Conservation (phyloP, 1,139 yeast species). For the Yamadazyma membranifaciens region DNA sequence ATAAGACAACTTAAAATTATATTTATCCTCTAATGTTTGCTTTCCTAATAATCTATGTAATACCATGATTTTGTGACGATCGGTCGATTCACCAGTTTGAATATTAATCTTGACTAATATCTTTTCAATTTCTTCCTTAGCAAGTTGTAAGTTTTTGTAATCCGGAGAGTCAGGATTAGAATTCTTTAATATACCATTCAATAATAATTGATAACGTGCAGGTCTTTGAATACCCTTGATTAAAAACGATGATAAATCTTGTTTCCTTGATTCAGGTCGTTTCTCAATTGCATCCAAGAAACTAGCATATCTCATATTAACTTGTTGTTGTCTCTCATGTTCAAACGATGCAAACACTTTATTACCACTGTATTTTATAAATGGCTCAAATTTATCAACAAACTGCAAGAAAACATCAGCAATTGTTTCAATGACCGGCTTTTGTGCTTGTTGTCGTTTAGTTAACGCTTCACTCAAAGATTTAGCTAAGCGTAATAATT, state of each 20-base stretch:
- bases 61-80: conserved; percentile 85
- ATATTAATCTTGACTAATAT: conserved; percentile 78
- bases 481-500: conserved; percentile 79
- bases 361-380: conserved; percentile 91
- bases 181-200: conserved; percentile 79
- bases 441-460: conserved; percentile 79
- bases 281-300: conserved; percentile 91
- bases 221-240: conserved; percentile 96
- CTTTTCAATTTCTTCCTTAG: conserved; percentile 72
- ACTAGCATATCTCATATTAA: conserved; percentile 84
- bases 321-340: conserved; percentile 90
- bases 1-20: conserved; percentile 69
- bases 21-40: conserved; percentile 64
- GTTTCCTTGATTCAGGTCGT: conserved; percentile 84
- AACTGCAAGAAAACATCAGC: conserved; percentile 86
- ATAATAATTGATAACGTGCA: conserved; percentile 85
- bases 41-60: conserved; percentile 80
- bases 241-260: conserved; percentile 88
- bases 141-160: conserved; percentile 64
- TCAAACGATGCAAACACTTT: conserved; percentile 95
- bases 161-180: conserved; percentile 79
- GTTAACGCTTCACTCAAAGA: conserved; percentile 87
- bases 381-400: conserved; percentile 88
- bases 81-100: conserved; percentile 94
- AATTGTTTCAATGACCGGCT: conserved; percentile 77